These are phyloP conservation scores for Madurella fahalii DNA, from an alignment of 2,329 filamentous ascomycete genomes.

Conservation along the genomic window DNA sequence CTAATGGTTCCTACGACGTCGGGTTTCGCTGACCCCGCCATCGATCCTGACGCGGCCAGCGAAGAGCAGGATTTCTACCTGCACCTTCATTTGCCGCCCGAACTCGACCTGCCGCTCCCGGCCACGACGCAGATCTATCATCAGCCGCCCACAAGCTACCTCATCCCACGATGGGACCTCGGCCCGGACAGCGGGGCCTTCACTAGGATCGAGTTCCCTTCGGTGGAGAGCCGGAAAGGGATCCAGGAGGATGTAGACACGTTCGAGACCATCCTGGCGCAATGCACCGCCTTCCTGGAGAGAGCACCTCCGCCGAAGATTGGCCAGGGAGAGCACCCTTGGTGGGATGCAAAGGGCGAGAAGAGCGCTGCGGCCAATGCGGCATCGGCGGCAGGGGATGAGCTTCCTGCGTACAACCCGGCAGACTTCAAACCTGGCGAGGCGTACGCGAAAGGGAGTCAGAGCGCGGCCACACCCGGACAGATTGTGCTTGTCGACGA, in stretches of 20 bases:
- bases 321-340: conserved; percentile 30
- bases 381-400: conserved; percentile 32
- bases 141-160: conserved; percentile 85
- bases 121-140: conserved; percentile 97
- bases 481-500: conserved; percentile 93
- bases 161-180: conserved; percentile 93
- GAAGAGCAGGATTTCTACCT: conserved; percentile 93
- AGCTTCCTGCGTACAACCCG: conserved; percentile 70
- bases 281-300: conserved; percentile 94
- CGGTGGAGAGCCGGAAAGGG: conserved; percentile 64
- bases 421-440: conserved; percentile 75
- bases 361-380: conserved; percentile 26
- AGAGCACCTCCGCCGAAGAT: conserved; percentile 61
- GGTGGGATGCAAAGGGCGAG: conserved; percentile 24
- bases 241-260: conserved; percentile 92
- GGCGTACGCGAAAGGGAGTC: conserved; percentile 64
- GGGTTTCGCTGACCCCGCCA: conserved; percentile 57
- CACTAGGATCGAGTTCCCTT: conserved; percentile 86
- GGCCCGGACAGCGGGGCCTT: conserved; percentile 86
- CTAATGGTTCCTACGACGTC: conserved; percentile 93
- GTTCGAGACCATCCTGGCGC: conserved; percentile 95
- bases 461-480: conserved; percentile 56
- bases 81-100: conserved; percentile 88
- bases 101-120: conserved; percentile 87
- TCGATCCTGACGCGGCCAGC: conserved; percentile 48